Evolutionary conservation across 1,284 basidiomycete species (phyloP).

Genomic region (Fistulinella cinereoalba): DNA sequence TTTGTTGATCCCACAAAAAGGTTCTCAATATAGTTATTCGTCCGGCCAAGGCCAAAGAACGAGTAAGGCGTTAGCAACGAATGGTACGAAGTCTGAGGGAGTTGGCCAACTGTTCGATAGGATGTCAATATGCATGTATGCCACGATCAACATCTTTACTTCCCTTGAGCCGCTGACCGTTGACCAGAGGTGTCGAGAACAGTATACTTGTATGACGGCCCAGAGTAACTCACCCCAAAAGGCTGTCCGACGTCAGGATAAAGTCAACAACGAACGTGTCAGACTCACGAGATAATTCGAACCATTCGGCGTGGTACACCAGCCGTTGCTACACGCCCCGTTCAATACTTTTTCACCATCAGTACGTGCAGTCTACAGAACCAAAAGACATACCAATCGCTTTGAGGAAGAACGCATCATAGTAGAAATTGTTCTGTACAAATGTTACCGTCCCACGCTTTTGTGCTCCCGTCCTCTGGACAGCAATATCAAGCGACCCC

Average conservation of each 20-base stretch:
- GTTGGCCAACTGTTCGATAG: constrained; percentile 70
- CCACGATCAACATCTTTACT: not conserved
- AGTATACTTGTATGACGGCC: constrained; percentile 97
- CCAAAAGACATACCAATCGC: constrained; percentile 65
- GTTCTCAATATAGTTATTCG: constrained; percentile 99
- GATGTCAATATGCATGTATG: constrained; percentile 6
- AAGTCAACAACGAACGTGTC: not conserved
- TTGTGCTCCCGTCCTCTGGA: constrained; percentile 78
- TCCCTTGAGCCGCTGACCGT: constrained; percentile 87
- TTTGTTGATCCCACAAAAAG: constrained; percentile 89
- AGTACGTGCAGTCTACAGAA: not conserved
- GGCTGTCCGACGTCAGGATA: constrained; percentile 50
- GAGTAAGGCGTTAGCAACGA: constrained; percentile 88
- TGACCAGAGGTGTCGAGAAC: constrained; percentile 91
- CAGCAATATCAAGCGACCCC: constrained; percentile 91
- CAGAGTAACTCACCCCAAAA: constrained; percentile 91
- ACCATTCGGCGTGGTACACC: constrained; percentile 63
- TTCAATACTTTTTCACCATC: constrained; percentile 67
- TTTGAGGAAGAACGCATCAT: constrained; percentile 98
- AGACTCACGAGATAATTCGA: constrained; percentile 69
- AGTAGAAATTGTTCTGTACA: constrained; percentile 97
- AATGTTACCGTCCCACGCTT: constrained; percentile 70
- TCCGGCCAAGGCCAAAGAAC: constrained; percentile 95
- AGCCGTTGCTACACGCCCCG: constrained; percentile 83
- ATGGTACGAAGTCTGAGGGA: constrained; percentile 90